Evolutionary conservation across 192 early-diverging fungal genomes (phyloP), one percentile per base, ranked within the genome.

Genomic region (Podila epigama): DNA sequence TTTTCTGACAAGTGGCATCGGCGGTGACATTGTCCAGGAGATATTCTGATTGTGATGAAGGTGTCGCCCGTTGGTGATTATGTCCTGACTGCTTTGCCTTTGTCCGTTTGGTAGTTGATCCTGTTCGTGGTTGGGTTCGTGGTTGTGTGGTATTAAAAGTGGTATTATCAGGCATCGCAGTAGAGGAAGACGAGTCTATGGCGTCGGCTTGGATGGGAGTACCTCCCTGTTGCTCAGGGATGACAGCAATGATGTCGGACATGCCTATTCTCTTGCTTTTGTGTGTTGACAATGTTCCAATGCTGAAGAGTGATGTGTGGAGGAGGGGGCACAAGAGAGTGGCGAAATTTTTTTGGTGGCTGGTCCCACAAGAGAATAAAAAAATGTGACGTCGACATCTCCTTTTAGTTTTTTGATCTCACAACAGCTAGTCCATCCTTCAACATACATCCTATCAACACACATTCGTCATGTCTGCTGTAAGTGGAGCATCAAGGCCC

Each of bases 1-100:
- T 51, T 34, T 83, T 83, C 20, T 61, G 61, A 62, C 73, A 75
- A 1, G 79, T 58, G 7, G 73, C 73, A 33, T 77, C 66, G 1
- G 66, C 66, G 1, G 66, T 64, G 34, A 20, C 55, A n/a, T 55
- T 29, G 42, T 77, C 73, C 65, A 77, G 68, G 41, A 31, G 12
- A 32, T 58, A 58, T 51, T 33, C 56, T 18, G 64, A 33, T 29
- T 29, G 33, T 9, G 44, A 48, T 48, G 44, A 22, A 48, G 44
- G 44, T 20, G 44, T 18, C 25, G 7, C 25, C 44, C 44, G 44
- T 48, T 44, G 42, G 3, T 18, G 44, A 1, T n/a, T n/a, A n/a
- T 48, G 44, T 48, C n/a, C 25, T 48, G 44, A 48, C 25, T 18
- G 1, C 25, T 48, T 48, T 48, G 44, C n/a, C 11, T 48, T 48